phyloP scores from a whole-genome alignment of 1,139 yeast species.

The Meyerozyma guilliermondii region DNA sequence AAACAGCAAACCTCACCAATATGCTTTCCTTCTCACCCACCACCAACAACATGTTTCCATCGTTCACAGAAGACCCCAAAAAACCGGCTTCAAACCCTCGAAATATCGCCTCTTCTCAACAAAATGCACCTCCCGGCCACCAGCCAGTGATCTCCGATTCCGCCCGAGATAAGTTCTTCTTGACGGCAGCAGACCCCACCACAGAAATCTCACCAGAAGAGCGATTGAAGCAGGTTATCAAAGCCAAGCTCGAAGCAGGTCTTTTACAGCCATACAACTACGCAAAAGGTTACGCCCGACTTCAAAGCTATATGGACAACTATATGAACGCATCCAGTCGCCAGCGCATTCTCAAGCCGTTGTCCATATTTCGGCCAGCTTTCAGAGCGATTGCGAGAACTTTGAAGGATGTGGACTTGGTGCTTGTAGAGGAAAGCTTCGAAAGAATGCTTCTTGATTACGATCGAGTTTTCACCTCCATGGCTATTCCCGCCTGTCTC shows the following conservation, averaged over 20 bases:
- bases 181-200: slow-evolving; percentile 97
- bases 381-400: slow-evolving; percentile 91
- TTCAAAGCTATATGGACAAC: slow-evolving; percentile 89
- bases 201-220: slow-evolving; percentile 94
- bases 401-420: slow-evolving; percentile 85
- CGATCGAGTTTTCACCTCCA: slow-evolving; percentile 91
- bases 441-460: slow-evolving; percentile 91
- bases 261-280: slow-evolving; percentile 88
- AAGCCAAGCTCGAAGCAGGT: slow-evolving; percentile 94
- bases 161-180: slow-evolving; percentile 87
- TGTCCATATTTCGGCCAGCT: slow-evolving; percentile 86
- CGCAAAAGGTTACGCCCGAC: slow-evolving; percentile 87
- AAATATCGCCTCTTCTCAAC: not conserved
- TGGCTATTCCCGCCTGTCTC: slow-evolving; percentile 97
- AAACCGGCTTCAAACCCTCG: not conserved
- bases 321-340: slow-evolving; percentile 84
- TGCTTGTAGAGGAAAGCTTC: slow-evolving; percentile 88
- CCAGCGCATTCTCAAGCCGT: slow-evolving; percentile 83
- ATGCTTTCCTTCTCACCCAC: slow-evolving; percentile 27
- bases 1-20: slow-evolving; percentile 5
- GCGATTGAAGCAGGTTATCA: slow-evolving; percentile 87
- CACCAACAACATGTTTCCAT: slow-evolving; percentile 14
- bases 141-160: slow-evolving; percentile 64
- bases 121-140: slow-evolving; percentile 11
- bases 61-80: slow-evolving; percentile 5